Evolutionary conservation across 192 early-diverging fungal species (phyloP).

Genomic region (Gigaspora rosea): DNA sequence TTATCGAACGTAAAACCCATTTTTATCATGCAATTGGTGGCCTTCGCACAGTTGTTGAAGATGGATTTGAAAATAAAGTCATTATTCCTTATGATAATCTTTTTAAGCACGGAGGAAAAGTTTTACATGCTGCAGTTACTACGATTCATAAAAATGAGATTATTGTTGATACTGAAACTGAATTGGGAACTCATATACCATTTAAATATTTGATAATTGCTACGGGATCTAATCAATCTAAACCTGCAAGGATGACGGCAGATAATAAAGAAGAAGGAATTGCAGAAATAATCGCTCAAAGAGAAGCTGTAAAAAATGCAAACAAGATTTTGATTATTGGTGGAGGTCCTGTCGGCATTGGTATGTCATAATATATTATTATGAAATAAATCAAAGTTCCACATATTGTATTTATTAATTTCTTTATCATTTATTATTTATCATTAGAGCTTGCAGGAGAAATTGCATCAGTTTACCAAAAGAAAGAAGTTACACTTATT

Average conservation of each 20-base stretch:
- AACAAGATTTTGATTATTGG: conserved; percentile 57
- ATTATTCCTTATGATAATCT: conserved; percentile 53
- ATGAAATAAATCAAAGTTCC: background rate
- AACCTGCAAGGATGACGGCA: conserved; percentile 41
- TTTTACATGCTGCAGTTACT: conserved; percentile 47
- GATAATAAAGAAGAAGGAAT: conserved; percentile 44
- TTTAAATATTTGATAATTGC: conserved; percentile 61
- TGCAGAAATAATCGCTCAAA: conserved; percentile 39
- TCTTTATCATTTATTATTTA: background rate
- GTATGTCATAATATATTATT: background rate
- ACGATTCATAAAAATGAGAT: conserved; percentile 46
- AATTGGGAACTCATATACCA: conserved; percentile 37
- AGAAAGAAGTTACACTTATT: conserved; percentile 50
- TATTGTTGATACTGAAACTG: conserved; percentile 36
- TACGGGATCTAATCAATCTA: conserved; percentile 52
- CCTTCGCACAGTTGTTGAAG: conserved; percentile 47
- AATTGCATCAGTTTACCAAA: conserved; percentile 44
- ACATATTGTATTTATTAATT: too few species aligned
- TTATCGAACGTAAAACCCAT: conserved; percentile 59
- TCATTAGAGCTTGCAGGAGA: conserved; percentile 54
- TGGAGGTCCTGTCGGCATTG: conserved; percentile 62
- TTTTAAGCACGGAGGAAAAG: conserved; percentile 48
- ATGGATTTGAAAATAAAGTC: conserved; percentile 47
- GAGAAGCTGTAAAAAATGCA: conserved; percentile 44
- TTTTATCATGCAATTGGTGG: conserved; percentile 58